Conservation (phyloP, 148 eudicot genomes). For the Heliosperma pusillum region DNA sequence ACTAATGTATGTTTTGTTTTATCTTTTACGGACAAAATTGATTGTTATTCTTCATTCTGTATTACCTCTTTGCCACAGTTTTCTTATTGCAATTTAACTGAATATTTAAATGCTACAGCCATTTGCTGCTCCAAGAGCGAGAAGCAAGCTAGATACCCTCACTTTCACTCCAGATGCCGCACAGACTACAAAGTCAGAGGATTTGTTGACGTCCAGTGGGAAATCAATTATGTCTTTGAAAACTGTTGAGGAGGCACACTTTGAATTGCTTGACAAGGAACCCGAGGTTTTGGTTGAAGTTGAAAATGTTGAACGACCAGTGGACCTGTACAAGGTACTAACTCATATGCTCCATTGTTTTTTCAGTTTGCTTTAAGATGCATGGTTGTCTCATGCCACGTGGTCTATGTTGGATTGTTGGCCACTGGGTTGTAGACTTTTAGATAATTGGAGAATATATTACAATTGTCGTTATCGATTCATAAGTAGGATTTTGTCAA, state of each 20-base stretch:
- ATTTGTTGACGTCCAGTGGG: constrained; percentile 19
- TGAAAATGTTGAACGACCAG: constrained; percentile 89
- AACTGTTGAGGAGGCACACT: constrained; percentile 21
- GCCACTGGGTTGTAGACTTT: background rate
- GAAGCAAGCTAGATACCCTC: constrained; percentile 87
- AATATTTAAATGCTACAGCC: constrained; percentile 42
- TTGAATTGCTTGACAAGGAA: constrained; percentile 31
- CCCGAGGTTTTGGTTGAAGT: constrained; percentile 53
- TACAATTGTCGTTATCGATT: background rate
- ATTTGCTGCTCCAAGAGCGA: constrained; percentile 63
- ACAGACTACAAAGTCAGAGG: constrained; percentile 42
- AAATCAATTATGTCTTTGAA: constrained; percentile 26
- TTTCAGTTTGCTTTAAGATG: background rate
- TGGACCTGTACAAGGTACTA: constrained; percentile 84
- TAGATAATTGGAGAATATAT: background rate
- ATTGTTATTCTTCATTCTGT: background rate
- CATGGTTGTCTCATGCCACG: background rate
- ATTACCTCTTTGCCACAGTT: constrained; percentile 1
- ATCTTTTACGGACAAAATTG: background rate
- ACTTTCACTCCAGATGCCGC: constrained; percentile 57
- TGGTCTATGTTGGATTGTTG: background rate
- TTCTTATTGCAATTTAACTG: background rate
- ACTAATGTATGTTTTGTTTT: background rate
- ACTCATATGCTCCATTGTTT: constrained; percentile 19
- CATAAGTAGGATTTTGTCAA: background rate